These are phyloP conservation scores for Nothophytophthora sp. DNA, from an alignment of 352 stramenopile species.

Conservation along the genomic window DNA sequence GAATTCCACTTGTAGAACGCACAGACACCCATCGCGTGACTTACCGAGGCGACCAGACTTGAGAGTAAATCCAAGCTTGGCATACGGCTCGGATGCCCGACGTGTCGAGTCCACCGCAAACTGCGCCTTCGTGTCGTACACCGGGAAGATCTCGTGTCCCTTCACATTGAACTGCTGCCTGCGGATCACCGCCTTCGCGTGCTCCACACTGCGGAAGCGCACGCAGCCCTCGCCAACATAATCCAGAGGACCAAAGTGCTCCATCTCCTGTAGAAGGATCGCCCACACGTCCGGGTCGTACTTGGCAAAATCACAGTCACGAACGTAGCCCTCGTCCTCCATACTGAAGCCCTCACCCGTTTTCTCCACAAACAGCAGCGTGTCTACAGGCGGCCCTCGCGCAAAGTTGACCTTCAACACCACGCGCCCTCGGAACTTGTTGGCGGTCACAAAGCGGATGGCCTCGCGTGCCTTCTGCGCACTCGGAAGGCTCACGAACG, in stretches of 20 bases:
- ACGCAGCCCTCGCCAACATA: conserved; percentile 45
- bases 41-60: conserved; percentile 61
- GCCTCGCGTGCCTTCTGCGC: conserved; percentile 51
- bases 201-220: conserved; percentile 51
- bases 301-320: conserved; percentile 44
- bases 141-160: conserved; percentile 56
- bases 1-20: background rate
- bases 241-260: conserved; percentile 50
- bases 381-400: conserved; percentile 62
- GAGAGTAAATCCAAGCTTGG: conserved; percentile 48
- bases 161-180: conserved; percentile 47
- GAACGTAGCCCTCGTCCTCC: conserved; percentile 43
- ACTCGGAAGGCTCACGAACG: conserved; percentile 67
- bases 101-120: conserved; percentile 51
- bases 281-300: conserved; percentile 50
- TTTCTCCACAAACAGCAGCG: conserved; percentile 65
- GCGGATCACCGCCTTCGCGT: conserved; percentile 59
- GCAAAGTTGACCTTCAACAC: conserved; percentile 73
- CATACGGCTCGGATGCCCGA: conserved; percentile 17
- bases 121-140: conserved; percentile 76
- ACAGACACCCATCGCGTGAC: conserved; percentile 16
- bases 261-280: conserved; percentile 39
- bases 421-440: conserved; percentile 37
- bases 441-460: conserved; percentile 45
- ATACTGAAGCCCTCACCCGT: conserved; percentile 29